phyloP scores from a whole-genome alignment of 2,329 filamentous ascomycete species.

The Diaporthe nobilis region DNA sequence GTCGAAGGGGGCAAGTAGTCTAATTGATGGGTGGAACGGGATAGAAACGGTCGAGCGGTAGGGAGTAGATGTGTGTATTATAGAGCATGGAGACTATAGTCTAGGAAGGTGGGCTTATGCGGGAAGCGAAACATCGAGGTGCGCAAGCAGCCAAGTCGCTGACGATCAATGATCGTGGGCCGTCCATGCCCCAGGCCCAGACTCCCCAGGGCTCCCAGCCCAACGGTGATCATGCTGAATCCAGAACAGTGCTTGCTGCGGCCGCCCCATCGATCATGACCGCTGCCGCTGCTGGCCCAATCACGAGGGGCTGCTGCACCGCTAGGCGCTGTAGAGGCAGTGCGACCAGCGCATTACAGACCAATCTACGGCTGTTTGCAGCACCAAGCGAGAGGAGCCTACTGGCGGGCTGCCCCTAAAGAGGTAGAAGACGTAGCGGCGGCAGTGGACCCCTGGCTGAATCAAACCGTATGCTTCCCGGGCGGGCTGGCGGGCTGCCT shows the following conservation, averaged over 20 bases:
- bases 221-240: constrained; percentile 32
- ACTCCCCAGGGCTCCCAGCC: constrained; percentile 8
- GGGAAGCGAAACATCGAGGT: constrained; percentile 35
- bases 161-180: constrained; percentile 30
- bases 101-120: constrained; percentile 26
- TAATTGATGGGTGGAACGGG: constrained; percentile 3
- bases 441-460: constrained; percentile 2
- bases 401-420: constrained; percentile 8
- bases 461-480: not conserved
- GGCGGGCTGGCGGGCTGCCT: not conserved
- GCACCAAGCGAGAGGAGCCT: constrained; percentile 18
- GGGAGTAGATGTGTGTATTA: constrained; percentile 22
- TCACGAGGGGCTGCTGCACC: constrained; percentile 15
- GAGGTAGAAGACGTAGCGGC: not conserved
- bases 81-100: constrained; percentile 25
- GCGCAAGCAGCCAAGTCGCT: constrained; percentile 24
- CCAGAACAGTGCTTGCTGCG: constrained; percentile 17
- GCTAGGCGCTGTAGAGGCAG: constrained; percentile 27
- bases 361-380: constrained; percentile 28
- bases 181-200: constrained; percentile 20
- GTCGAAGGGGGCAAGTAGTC: not conserved
- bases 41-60: constrained; percentile 11
- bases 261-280: constrained; percentile 31
- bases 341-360: constrained; percentile 19
- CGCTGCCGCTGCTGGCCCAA: constrained; percentile 6